Percentiles rank a stretch among this genome's conserved stretches.
Conservation (phyloP, 176 grass and related monocot species). For the Luzula sylvatica region DNA sequence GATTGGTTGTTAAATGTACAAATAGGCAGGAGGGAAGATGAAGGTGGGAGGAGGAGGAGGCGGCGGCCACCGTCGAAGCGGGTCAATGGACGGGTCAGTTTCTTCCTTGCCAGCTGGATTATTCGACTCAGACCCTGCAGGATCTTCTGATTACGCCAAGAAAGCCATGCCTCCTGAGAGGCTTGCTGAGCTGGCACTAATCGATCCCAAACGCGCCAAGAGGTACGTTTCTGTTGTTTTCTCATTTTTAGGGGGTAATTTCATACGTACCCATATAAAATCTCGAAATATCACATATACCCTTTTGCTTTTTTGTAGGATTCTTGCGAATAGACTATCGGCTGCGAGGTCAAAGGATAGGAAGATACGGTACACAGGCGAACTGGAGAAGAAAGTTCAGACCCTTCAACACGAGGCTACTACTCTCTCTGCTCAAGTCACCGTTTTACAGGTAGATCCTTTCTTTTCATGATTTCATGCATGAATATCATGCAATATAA, state of each 20-base stretch:
- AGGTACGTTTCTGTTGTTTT: slow-evolving; percentile 33
- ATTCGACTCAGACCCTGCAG: slow-evolving; percentile 67
- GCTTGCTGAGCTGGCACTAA: slow-evolving; percentile 65
- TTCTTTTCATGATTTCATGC: too few relatives aligned
- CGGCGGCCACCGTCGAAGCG: slow-evolving; percentile 58
- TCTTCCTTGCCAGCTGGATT: slow-evolving; percentile 28
- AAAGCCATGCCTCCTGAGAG: slow-evolving; percentile 69
- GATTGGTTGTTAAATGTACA: neutral
- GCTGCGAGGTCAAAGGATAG: slow-evolving; percentile 93
- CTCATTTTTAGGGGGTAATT: too few relatives aligned
- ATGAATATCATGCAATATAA: neutral
- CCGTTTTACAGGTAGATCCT: slow-evolving; percentile 65
- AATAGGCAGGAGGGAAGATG: neutral
- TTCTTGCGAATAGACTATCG: slow-evolving; percentile 86
- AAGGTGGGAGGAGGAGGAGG: slow-evolving; percentile 17
- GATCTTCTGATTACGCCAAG: slow-evolving; percentile 64
- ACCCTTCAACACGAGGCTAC: slow-evolving; percentile 97
- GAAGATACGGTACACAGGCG: slow-evolving; percentile 81
- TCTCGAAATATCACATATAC: too few relatives aligned
- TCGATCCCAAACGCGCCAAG: slow-evolving; percentile 92
- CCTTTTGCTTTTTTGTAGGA: slow-evolving; percentile 32
- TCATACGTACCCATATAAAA: too few relatives aligned
- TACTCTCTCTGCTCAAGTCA: slow-evolving; percentile 92
- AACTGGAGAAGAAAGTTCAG: slow-evolving; percentile 95
- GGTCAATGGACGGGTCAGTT: slow-evolving; percentile 64